Evolutionary conservation across 202 grass and related monocot genomes (phyloP).

Genomic region (Brachypodium distachyon): DNA sequence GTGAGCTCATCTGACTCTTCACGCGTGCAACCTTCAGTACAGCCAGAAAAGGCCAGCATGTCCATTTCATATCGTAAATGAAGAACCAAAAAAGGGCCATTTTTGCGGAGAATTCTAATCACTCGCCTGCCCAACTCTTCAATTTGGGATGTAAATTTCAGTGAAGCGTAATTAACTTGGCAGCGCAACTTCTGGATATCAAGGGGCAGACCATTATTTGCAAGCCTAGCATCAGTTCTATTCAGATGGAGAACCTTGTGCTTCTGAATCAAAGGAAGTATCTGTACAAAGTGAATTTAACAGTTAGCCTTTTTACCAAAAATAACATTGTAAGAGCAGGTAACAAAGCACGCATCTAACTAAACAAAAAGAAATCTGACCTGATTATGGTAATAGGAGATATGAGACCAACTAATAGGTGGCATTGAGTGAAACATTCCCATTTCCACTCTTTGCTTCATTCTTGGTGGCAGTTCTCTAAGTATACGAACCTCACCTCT

Average conservation of each 20-base stretch:
- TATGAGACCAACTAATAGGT: constrained; percentile 91
- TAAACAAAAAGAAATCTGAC: constrained; percentile 16
- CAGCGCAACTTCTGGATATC: constrained; percentile 77
- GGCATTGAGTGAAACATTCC: constrained; percentile 67
- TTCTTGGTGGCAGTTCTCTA: constrained; percentile 58
- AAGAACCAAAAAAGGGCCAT: constrained; percentile 84
- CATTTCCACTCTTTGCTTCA: constrained; percentile 40
- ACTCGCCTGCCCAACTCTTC: constrained; percentile 64
- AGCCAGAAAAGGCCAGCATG: constrained; percentile 98
- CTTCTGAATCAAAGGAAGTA: constrained; percentile 77
- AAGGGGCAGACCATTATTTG: constrained; percentile 73
- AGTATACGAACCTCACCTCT: constrained; percentile 65
- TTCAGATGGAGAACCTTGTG: constrained; percentile 72
- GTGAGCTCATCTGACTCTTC: constrained; percentile 72
- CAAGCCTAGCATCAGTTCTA: constrained; percentile 78
- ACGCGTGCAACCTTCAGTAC: constrained; percentile 73
- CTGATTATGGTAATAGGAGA: constrained; percentile 88
- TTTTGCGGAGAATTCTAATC: constrained; percentile 56
- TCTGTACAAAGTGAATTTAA: constrained; percentile 24
- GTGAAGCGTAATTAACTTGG: constrained; percentile 61
- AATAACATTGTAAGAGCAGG: not conserved
- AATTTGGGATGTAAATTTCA: constrained; percentile 81
- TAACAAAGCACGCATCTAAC: not conserved
- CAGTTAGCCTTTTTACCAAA: not conserved
- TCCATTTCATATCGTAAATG: constrained; percentile 99